Conservation (phyloP, 2,329 filamentous ascomycete species). For the Xylaria sp. region DNA sequence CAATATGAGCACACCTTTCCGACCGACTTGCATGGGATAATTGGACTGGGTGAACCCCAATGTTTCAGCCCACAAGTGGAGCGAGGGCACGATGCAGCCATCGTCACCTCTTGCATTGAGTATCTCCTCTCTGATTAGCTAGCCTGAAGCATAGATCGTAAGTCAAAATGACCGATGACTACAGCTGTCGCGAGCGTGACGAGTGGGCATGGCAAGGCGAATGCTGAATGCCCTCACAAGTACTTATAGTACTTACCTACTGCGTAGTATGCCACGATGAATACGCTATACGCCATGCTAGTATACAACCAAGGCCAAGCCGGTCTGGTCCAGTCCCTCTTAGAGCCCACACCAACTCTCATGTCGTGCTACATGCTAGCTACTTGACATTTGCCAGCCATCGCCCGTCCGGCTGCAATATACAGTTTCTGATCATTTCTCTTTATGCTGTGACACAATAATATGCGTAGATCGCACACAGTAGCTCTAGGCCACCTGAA, state of each 20-base stretch:
- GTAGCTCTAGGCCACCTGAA: not conserved
- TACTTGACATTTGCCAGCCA: slow-evolving; percentile 17
- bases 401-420: slow-evolving; percentile 20
- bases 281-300: not conserved
- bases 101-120: not conserved
- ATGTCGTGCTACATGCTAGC: slow-evolving; percentile 26
- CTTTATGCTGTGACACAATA: slow-evolving; percentile 26
- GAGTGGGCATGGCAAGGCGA: not conserved
- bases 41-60: slow-evolving; percentile 5
- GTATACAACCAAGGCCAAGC: not conserved
- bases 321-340: not conserved
- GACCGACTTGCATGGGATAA: slow-evolving; percentile 10
- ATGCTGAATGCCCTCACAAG: not conserved
- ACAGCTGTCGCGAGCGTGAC: not conserved
- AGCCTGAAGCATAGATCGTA: slow-evolving; percentile 8
- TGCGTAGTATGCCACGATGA: not conserved
- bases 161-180: not conserved
- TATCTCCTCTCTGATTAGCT: not conserved
- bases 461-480: slow-evolving; percentile 18
- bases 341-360: not conserved
- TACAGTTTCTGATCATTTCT: slow-evolving; percentile 17
- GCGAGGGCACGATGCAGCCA: slow-evolving; percentile 5
- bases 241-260: too few relatives aligned
- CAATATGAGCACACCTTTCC: slow-evolving; percentile 10
- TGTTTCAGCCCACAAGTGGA: slow-evolving; percentile 13